A percentile compares a stretch with the other conserved stretches of the same genome.
These are phyloP conservation scores for Kurtzmaniella cleridarum DNA, from an alignment of 805 yeast species.

Conservation along the genomic window DNA sequence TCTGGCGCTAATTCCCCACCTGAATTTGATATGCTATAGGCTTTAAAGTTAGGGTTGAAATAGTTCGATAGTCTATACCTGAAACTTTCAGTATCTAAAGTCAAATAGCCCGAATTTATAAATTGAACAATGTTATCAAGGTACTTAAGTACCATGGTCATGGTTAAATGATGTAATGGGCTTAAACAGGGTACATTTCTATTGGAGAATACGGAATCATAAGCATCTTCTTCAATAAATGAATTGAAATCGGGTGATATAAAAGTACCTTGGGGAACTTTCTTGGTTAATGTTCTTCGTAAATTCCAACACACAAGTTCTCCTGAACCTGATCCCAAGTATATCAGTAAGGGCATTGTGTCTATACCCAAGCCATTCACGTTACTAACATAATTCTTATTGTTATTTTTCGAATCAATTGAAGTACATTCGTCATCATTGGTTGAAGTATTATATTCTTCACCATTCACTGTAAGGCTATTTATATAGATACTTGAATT, in stretches of 20 bases:
- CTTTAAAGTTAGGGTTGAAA: constrained; percentile 5
- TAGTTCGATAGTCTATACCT: constrained; percentile 7
- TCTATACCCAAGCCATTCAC: neutral
- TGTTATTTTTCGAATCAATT: neutral
- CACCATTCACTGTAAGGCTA: neutral
- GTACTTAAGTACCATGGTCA: constrained; percentile 1
- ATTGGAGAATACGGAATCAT: constrained; percentile 11
- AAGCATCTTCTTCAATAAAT: constrained; percentile 17
- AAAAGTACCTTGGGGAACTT: constrained; percentile 7
- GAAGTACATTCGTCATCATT: neutral
- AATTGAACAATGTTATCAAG: constrained; percentile 15
- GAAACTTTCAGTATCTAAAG: constrained; percentile 17
- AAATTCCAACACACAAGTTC: constrained; percentile 21
- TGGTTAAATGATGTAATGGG: neutral
- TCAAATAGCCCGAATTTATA: constrained; percentile 20
- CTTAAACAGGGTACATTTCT: neutral
- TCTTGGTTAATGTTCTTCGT: neutral
- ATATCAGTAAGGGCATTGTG: constrained; percentile 11
- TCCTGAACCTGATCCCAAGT: constrained; percentile 19
- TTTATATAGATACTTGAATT: neutral
- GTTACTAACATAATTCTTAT: neutral
- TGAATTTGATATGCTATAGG: constrained; percentile 5
- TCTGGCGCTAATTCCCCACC: neutral
- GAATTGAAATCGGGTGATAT: constrained; percentile 20
- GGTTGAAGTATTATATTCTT: neutral